Evolutionary conservation across 164 flowering plant species (phyloP).

Genomic region (Kingdonia uniflora): DNA sequence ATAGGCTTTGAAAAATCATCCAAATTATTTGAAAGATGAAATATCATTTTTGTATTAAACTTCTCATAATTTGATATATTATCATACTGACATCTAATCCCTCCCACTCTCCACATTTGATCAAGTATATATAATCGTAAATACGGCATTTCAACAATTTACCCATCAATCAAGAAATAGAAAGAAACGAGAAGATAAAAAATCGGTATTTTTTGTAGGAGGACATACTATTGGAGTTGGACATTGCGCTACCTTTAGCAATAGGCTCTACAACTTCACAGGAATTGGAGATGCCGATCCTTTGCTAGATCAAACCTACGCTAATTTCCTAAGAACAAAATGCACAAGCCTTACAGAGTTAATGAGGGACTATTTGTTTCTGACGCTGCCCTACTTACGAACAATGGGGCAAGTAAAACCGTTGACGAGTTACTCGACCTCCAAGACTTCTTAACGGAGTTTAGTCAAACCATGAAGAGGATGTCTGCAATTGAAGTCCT

Average conservation of each 20-base stretch:
- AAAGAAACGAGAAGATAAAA: too few relatives aligned
- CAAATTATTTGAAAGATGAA: too few relatives aligned
- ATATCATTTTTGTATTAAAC: neutral
- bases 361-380: slow-evolving; percentile 47
- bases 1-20: too few relatives aligned
- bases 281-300: slow-evolving; percentile 49
- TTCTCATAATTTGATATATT: too few relatives aligned
- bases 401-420: slow-evolving; percentile 13
- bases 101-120: too few relatives aligned
- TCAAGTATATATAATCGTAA: too few relatives aligned
- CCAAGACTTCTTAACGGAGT: slow-evolving; percentile 23
- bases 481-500: slow-evolving; percentile 44
- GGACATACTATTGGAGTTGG: slow-evolving; percentile 52
- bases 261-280: slow-evolving; percentile 58
- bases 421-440: neutral
- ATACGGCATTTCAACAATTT: too few relatives aligned
- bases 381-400: slow-evolving; percentile 43
- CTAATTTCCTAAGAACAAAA: slow-evolving; percentile 18
- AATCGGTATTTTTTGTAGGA: slow-evolving; percentile 31
- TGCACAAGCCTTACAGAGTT: slow-evolving; percentile 23
- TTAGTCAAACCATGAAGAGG: slow-evolving; percentile 42
- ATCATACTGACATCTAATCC: too few relatives aligned
- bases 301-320: slow-evolving; percentile 27
- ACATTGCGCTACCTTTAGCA: slow-evolving; percentile 37
- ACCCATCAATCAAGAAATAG: too few relatives aligned